phyloP scores from a whole-genome alignment of 305 asterid genomes.

The Solanum hybrid region DNA sequence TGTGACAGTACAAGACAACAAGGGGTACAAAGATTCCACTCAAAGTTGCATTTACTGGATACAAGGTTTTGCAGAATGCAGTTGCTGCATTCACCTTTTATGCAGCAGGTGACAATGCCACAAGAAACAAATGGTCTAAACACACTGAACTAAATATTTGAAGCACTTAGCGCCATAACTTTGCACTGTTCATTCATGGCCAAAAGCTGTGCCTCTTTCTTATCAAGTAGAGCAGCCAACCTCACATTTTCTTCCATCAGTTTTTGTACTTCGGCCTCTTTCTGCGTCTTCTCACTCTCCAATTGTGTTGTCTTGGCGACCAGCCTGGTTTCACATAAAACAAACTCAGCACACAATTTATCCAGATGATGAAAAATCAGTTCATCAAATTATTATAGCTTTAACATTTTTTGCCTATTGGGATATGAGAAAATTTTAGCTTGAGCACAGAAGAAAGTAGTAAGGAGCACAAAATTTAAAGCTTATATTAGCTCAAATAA shows the following conservation, averaged over 20 bases:
- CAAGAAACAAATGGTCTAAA: not conserved
- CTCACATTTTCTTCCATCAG: conserved; percentile 86
- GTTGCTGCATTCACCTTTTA: not conserved
- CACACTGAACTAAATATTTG: conserved; percentile 31
- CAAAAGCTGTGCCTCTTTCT: conserved; percentile 93
- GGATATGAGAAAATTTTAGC: not conserved
- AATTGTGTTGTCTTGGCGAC: conserved; percentile 66
- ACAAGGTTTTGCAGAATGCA: conserved; percentile 4
- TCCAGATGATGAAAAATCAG: not conserved
- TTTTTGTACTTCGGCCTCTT: conserved; percentile 83
- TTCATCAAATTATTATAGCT: not conserved
- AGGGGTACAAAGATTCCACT: not conserved
- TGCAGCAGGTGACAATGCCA: not conserved
- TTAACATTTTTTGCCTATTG: not conserved
- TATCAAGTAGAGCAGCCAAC: conserved; percentile 65
- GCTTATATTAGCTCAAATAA: not conserved
- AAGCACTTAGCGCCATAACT: conserved; percentile 72
- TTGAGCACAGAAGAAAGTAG: not conserved
- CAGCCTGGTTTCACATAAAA: conserved; percentile 41
- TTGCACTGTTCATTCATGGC: conserved; percentile 99
- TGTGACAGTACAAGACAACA: not conserved
- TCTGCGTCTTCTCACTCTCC: conserved; percentile 86
- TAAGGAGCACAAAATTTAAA: not conserved
- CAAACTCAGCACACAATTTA: conserved; percentile 14
- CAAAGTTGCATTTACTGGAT: conserved; percentile 2